Evolutionary conservation across 2,329 filamentous ascomycete genomes (phyloP), one percentile per base, ranked within the genome.

Genomic region (Sporothrix mexicana): DNA sequence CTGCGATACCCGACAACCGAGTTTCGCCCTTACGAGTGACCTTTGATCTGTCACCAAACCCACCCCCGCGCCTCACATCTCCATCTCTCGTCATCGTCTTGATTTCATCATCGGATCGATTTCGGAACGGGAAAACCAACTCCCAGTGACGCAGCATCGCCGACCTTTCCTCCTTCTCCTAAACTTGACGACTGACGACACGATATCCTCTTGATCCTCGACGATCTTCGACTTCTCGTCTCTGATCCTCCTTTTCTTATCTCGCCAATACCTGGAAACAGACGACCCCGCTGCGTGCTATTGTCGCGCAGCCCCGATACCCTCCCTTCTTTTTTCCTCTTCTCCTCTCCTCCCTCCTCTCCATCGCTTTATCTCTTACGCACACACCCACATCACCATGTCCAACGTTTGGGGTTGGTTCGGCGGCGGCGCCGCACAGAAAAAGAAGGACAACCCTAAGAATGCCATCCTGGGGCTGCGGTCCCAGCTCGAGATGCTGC

Each of bases 371-470:
- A 36, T 36, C 30, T 36, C 30, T 5, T 36, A 6, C 30, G 7
- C 30, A 36, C 30, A 36, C 30, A 36, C 3, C 43, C 66, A 10
- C 9, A 15, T 70, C 57, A 70, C 20, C 41, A 91, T 91, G 89
- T 91, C 86, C 75, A 85, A 86, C 76, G 88, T 93, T 84, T 93
- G 93, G 92, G 90, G 92, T 84, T 98, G 95, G 94, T 97, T 98
- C 82, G 94, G 95, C 83, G 94, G 94, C 79, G 89, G 88, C 77
- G 88, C 89, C 79, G 91, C 91, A 78, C 91, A 94, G 84, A 93
- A 94, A 87, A 91, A 91, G 85, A 97, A 97, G 85, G 94, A 98
- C 84, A 92, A 90, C 74, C 94, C 96, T 73, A 99, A 99, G 88
- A 96, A 97, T 86, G 96, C 96, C 77, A 99, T 99, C 79, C 87